phyloP scores from a whole-genome alignment of 495 filamentous ascomycete species.

The Aspergillus egyptiacus region DNA sequence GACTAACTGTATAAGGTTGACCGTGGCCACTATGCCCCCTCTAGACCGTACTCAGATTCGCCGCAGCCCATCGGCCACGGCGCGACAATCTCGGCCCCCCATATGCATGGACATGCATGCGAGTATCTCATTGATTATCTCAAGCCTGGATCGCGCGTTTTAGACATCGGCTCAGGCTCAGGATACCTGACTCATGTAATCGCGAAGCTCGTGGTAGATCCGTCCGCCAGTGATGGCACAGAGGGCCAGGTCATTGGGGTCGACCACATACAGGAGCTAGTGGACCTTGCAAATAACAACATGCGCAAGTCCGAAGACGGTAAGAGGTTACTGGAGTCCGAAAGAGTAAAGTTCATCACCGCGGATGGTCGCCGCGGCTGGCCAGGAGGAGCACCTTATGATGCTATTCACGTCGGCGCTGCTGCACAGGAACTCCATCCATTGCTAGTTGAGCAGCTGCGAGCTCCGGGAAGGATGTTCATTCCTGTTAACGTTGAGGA shows the following conservation, averaged over 20 bases:
- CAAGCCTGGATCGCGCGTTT: slow-evolving; percentile 49
- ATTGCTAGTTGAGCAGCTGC: slow-evolving; percentile 70
- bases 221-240: slow-evolving; percentile 19
- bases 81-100: slow-evolving; percentile 92
- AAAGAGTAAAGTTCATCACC: slow-evolving; percentile 64
- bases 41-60: slow-evolving; percentile 79
- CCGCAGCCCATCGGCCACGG: slow-evolving; percentile 81
- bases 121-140: slow-evolving; percentile 63
- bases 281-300: slow-evolving; percentile 66
- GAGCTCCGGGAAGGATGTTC: slow-evolving; percentile 73
- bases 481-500: slow-evolving; percentile 70
- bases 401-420: slow-evolving; percentile 95
- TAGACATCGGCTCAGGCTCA: slow-evolving; percentile 86
- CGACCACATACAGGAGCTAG: slow-evolving; percentile 78
- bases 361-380: slow-evolving; percentile 82
- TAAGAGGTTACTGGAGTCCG: slow-evolving; percentile 49
- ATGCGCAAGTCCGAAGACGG: slow-evolving; percentile 69
- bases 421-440: slow-evolving; percentile 70
- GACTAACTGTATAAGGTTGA: slow-evolving; percentile 59
- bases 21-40: slow-evolving; percentile 70
- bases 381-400: slow-evolving; percentile 55
- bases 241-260: slow-evolving; percentile 67
- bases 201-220: slow-evolving; percentile 65
- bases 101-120: slow-evolving; percentile 87
- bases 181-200: slow-evolving; percentile 91